Evolutionary conservation across 495 filamentous ascomycete species (phyloP).

Genomic region (Penicillium samsonianum): DNA sequence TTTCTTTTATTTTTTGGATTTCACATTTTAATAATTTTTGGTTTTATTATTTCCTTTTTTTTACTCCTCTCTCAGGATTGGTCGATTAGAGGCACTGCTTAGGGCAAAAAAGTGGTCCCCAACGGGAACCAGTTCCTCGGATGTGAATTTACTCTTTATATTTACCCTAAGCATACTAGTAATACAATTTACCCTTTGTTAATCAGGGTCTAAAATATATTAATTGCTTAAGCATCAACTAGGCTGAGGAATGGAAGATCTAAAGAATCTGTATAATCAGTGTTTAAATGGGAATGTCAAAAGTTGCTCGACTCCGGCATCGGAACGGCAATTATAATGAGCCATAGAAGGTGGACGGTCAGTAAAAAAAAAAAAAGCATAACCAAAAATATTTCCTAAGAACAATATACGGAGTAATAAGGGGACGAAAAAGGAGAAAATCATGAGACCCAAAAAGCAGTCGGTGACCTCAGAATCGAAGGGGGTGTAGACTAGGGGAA

Average conservation of each 20-base stretch:
- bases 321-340: constrained; percentile 15
- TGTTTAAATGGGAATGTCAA: constrained; percentile 24
- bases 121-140: constrained; percentile 47
- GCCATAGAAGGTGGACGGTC: not conserved
- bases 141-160: not conserved
- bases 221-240: constrained; percentile 14
- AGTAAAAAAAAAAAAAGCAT: not conserved
- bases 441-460: constrained; percentile 32
- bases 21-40: not conserved
- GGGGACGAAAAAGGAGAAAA: constrained; percentile 8
- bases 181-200: constrained; percentile 7
- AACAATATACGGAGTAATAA: constrained; percentile 3
- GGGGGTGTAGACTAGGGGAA: constrained; percentile 21
- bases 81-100: constrained; percentile 23
- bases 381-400: not conserved
- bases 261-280: constrained; percentile 20
- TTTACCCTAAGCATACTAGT: not conserved
- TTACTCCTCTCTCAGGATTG: not conserved
- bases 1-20: not conserved
- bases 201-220: constrained; percentile 16
- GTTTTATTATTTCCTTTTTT: constrained; percentile 11
- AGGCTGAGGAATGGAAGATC: constrained; percentile 32
- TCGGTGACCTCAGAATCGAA: constrained; percentile 23
- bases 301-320: constrained; percentile 30
- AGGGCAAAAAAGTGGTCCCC: constrained; percentile 31